Base-by-base conservation (phyloP, 371 early-diverging fungal species). In the Actinomortierella wolfii region DNA sequence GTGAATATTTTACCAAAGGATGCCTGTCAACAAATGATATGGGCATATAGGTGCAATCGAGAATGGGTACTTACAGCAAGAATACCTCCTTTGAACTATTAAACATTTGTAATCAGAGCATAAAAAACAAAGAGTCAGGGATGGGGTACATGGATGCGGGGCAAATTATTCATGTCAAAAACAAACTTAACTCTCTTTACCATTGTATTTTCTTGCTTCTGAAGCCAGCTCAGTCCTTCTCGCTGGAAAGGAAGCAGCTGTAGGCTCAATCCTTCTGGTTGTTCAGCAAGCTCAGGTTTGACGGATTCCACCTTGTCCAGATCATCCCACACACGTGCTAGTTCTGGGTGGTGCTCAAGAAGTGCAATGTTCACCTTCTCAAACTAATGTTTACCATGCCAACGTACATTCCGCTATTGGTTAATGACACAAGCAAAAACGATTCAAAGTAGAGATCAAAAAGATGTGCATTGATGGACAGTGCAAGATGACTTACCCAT, bases 161-260 rank as follows among this genome's bases (percentile, higher is more conserved):
- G 34, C 11, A 34, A 34, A 34, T 34, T 34, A 4, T 11, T 11
- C 34, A 6, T 6, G 34, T 34, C 11, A 11, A 4, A 34, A 34
- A 34, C 29, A 4, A 17, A 40, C 44, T 52, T n/a, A 28, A 24
- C 15, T 1, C 44, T 42, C 59, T 68, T 68, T 76, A 86, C 84
- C 18, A 76, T 64, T 0, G 74, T 57, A 20, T 77, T 61, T 61
- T 95, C 95, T 60, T 94, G 94, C 47, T 82, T 71, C 2, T 77
- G 41, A 90, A 95, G 87, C 95, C 95, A 95, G 41, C 80, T 81
- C 41, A 95, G 80, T 39, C 96, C 95, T 71, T 91, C 90, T 34
- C 80, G 83, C 75, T 97, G 97, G 67, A 95, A 97, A 8, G 96
- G 94, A 24, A 97, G 73, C 20, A 97, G 86, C 47, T 81, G 81